A percentile compares a stretch with the other conserved stretches of the same genome.
Conservation (phyloP, 2,329 filamentous ascomycete genomes). For the Monilinia fructicola region DNA sequence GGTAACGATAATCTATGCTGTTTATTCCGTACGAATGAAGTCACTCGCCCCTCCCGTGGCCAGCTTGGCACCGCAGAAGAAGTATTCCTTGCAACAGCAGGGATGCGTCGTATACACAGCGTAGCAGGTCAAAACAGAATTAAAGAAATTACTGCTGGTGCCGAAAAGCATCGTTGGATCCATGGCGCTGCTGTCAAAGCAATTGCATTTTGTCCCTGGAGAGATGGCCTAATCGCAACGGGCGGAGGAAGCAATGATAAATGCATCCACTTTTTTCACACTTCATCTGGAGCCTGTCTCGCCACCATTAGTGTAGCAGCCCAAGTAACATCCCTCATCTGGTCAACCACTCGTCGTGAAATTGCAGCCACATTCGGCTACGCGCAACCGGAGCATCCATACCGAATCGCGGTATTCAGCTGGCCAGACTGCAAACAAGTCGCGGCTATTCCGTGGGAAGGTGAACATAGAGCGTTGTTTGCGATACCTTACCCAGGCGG, state of each 20-base stretch:
- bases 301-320: constrained; percentile 90
- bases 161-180: constrained; percentile 69
- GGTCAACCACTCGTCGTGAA: constrained; percentile 81
- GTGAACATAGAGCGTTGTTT: constrained; percentile 76
- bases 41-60: constrained; percentile 28
- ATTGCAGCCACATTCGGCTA: constrained; percentile 95
- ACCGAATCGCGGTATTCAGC: constrained; percentile 86
- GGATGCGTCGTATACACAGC: constrained; percentile 39
- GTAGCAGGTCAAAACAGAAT: constrained; percentile 41
- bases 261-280: constrained; percentile 94
- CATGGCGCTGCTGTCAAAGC: constrained; percentile 93
- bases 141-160: constrained; percentile 52
- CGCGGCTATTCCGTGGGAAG: constrained; percentile 80
- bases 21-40: constrained; percentile 61
- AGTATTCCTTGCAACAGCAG: constrained; percentile 31
- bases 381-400: constrained; percentile 83
- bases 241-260: constrained; percentile 93
- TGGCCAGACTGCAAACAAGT: constrained; percentile 91
- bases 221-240: constrained; percentile 80
- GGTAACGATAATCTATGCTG: constrained; percentile 91
- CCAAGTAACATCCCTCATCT: constrained; percentile 90
- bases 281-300: constrained; percentile 75
- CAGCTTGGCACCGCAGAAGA: constrained; percentile 28
- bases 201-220: constrained; percentile 96
- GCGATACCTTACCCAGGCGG: constrained; percentile 81